These are phyloP conservation scores for Ulmus americana DNA, from an alignment of 331 rosid species.

Conservation along the genomic window DNA sequence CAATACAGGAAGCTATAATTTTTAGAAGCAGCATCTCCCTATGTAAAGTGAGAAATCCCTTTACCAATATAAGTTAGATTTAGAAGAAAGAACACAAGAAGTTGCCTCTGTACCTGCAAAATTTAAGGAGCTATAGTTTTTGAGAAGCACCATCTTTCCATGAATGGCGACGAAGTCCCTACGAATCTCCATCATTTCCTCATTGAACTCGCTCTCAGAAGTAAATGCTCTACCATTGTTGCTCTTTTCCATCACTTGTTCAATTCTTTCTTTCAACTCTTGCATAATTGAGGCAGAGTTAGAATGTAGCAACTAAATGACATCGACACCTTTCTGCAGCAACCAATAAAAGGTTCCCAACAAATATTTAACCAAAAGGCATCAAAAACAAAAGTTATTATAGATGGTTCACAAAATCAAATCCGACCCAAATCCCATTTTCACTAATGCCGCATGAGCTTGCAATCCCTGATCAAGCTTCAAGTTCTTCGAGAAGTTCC, in stretches of 20 bases:
- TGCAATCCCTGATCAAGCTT: no score
- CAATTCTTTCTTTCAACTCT: slow-evolving; percentile 87
- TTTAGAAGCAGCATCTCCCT: slow-evolving; percentile 18
- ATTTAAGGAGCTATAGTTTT: slow-evolving; percentile 89
- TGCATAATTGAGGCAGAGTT: slow-evolving; percentile 27
- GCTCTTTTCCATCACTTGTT: slow-evolving; percentile 61
- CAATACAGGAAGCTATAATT: slow-evolving; percentile 22
- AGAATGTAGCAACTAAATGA: not conserved
- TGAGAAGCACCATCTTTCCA: slow-evolving; percentile 95
- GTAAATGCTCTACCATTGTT: slow-evolving; percentile 43
- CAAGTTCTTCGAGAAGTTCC: no score
- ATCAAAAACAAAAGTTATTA: no score
- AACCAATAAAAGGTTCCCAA: not conserved
- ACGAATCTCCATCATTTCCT: slow-evolving; percentile 93
- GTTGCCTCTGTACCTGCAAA: slow-evolving; percentile 62
- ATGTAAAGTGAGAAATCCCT: slow-evolving; percentile 9
- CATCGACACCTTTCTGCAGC: not conserved
- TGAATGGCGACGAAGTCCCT: slow-evolving; percentile 91
- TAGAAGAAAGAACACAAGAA: not conserved
- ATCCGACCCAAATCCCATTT: no score
- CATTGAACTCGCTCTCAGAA: slow-evolving; percentile 71
- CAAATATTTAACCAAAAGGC: no score
- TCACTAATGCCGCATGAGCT: no score
- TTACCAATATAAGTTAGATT: slow-evolving; percentile 2
- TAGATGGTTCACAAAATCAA: no score